Evolutionary conservation across 2,329 filamentous ascomycete species (phyloP).

Genomic region (Diaporthe humulicola): DNA sequence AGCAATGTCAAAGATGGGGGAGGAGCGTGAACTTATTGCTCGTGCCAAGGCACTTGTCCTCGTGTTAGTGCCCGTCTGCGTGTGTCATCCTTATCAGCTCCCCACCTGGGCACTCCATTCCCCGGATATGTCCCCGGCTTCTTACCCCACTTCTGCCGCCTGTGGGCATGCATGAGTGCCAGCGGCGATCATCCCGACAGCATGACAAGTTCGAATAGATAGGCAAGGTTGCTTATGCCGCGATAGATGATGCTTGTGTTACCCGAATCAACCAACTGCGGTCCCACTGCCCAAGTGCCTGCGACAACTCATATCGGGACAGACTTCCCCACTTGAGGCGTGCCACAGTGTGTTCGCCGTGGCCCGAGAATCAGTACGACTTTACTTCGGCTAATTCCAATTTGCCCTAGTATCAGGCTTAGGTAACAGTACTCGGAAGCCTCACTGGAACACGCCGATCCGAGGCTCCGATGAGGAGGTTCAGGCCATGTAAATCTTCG

Average conservation of each 20-base stretch:
- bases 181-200: neutral
- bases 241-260: neutral
- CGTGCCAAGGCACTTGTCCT: constrained; percentile 3
- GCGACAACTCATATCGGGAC: neutral
- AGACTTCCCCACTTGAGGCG: constrained; percentile 11
- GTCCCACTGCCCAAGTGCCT: neutral
- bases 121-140: constrained; percentile 9
- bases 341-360: neutral
- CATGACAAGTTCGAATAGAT: constrained; percentile 9
- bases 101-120: neutral
- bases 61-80: neutral
- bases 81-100: constrained; percentile 27
- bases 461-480: neutral
- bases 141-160: constrained; percentile 27
- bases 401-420: neutral
- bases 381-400: neutral
- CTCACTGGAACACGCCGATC: neutral
- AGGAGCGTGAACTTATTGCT: neutral
- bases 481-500: neutral
- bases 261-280: neutral
- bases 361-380: neutral
- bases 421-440: neutral
- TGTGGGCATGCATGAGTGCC: neutral
- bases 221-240: neutral
- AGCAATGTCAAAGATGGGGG: constrained; percentile 36